Conservation (phyloP, 371 early-diverging fungal genomes). For the Thermomucor indicae-seudaticae region DNA sequence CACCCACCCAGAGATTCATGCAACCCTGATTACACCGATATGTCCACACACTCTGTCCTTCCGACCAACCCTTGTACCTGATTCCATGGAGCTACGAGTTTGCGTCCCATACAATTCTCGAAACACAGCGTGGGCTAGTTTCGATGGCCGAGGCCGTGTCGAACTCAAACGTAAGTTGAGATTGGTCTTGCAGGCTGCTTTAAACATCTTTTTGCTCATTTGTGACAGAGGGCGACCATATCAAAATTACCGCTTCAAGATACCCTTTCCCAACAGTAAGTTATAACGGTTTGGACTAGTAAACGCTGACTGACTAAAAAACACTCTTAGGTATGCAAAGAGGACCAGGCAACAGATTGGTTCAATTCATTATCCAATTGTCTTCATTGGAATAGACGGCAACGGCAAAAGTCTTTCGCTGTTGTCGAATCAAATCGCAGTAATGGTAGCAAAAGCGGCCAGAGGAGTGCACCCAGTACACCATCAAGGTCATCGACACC, state of each 20-base stretch:
- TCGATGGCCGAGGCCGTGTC: conserved; percentile 89
- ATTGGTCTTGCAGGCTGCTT: conserved; percentile 59
- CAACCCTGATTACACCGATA: conserved; percentile 91
- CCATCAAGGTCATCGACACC: conserved; percentile 2
- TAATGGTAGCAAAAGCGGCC: conserved; percentile 8
- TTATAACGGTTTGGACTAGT: too few relatives aligned
- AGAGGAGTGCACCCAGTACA: background rate
- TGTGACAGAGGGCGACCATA: conserved; percentile 76
- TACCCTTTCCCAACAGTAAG: conserved; percentile 78
- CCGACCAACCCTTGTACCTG: conserved; percentile 93
- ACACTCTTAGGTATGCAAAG: conserved; percentile 56
- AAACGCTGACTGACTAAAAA: too few relatives aligned
- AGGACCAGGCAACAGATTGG: conserved; percentile 76
- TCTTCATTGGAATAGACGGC: conserved; percentile 80
- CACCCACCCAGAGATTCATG: conserved; percentile 92
- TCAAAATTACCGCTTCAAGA: conserved; percentile 78
- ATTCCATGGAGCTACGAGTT: conserved; percentile 80
- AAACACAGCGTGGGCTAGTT: conserved; percentile 81
- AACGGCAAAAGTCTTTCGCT: conserved; percentile 69
- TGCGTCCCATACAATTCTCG: conserved; percentile 75
- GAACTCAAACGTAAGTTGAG: conserved; percentile 66
- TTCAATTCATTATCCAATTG: conserved; percentile 74
- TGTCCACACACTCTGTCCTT: conserved; percentile 95
- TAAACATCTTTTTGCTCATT: conserved; percentile 1
- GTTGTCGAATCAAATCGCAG: conserved; percentile 35